Percentiles rank a stretch among this genome's conserved stretches.
Evolutionary conservation across 345 rosid genomes (phyloP).

Genomic region (Diplotaxis tenuifolia): DNA sequence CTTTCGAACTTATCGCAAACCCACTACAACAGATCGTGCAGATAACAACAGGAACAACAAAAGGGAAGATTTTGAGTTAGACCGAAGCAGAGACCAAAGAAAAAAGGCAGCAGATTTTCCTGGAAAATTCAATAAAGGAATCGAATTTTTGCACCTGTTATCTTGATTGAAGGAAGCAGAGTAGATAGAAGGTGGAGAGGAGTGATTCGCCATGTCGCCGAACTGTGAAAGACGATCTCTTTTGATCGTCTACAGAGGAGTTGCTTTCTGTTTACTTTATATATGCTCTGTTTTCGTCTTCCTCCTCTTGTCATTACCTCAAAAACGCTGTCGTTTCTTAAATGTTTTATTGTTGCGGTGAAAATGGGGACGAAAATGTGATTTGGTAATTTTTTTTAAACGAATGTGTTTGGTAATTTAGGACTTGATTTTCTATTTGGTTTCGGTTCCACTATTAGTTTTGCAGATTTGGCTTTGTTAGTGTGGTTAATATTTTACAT

Average conservation of each 20-base stretch:
- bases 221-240: not conserved
- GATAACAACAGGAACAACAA: not conserved
- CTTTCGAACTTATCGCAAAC: not conserved
- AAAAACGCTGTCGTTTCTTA: not conserved
- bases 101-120: not conserved
- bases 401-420: too few species aligned
- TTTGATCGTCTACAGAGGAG: not conserved
- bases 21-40: not conserved
- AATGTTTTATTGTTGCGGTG: not conserved
- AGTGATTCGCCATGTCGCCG: constrained; percentile 53
- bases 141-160: constrained; percentile 46
- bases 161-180: constrained; percentile 91
- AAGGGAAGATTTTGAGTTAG: constrained; percentile 26
- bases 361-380: too few species aligned
- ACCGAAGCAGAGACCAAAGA: not conserved
- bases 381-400: too few species aligned
- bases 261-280: not conserved
- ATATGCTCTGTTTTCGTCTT: not conserved
- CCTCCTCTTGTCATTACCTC: not conserved
- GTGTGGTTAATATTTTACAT: too few species aligned
- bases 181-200: constrained; percentile 55
- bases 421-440: too few species aligned
- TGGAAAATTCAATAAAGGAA: not conserved
- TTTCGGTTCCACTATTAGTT: too few species aligned
- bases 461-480: too few species aligned